phyloP scores from a whole-genome alignment of 768 basidiomycete genomes.

The Tulasnella sp. region DNA sequence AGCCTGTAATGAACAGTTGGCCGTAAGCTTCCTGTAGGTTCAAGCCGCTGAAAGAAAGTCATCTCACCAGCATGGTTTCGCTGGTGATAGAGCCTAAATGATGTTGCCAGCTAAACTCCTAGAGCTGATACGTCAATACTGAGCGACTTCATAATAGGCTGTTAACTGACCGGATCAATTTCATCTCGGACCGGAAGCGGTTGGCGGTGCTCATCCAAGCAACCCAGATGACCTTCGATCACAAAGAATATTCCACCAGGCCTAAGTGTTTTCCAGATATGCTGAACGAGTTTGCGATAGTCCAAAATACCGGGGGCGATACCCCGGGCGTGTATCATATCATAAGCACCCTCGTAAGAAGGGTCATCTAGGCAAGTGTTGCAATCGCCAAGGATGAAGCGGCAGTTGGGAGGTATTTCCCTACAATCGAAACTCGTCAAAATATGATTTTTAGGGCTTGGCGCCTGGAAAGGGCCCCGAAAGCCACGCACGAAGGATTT shows the following conservation, averaged over 20 bases:
- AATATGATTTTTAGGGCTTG: not conserved
- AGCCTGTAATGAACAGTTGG: not conserved
- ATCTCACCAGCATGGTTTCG: not conserved
- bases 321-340: constrained; percentile 24
- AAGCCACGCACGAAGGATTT: not conserved
- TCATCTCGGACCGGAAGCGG: constrained; percentile 12
- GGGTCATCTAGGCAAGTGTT: constrained; percentile 19
- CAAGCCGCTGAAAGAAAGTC: no score
- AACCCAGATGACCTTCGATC: constrained; percentile 13
- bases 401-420: constrained; percentile 20
- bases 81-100: not conserved
- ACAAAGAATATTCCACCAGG: constrained; percentile 25
- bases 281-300: constrained; percentile 5
- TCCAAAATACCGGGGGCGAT: constrained; percentile 1
- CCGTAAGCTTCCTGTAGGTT: not conserved
- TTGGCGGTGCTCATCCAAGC: constrained; percentile 20
- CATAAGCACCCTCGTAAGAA: not conserved
- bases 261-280: not conserved
- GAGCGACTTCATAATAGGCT: no score
- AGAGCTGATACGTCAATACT: not conserved
- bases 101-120: not conserved
- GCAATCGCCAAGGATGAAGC: not conserved
- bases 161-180: constrained; percentile 10
- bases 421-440: not conserved
- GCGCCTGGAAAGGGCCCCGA: not conserved